Evolutionary conservation across 768 basidiomycete genomes (phyloP), one percentile per base, ranked within the genome.

Genomic region (Suillus hirtellus): DNA sequence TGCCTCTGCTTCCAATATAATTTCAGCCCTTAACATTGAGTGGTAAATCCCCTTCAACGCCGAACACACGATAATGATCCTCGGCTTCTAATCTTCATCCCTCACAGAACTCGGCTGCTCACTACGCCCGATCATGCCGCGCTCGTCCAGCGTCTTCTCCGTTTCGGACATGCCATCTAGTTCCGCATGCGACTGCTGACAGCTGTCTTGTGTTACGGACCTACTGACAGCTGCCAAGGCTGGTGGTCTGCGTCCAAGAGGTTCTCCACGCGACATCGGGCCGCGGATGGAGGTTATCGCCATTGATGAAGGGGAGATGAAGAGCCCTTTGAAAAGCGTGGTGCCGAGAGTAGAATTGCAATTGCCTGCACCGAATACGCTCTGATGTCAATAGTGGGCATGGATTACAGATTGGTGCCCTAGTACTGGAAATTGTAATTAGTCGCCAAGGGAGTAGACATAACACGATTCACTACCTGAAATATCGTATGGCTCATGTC

Each of bases 21-120:
- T 43, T 37, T 59, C 61, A 37, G 68, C 95, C 9, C 96, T 83
- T 63, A 98, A 75, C 54, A 95, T 83, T 64, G 91, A 88, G 4
- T 96, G 88, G 73, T 98, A 98, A 65, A 81, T 81, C 68, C 71
- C 82, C 77, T 90, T 95, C 72, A 98, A 76, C 64, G 95, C 86
- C 31, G 94, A 96, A 75, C 94, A 96, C 42, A 88, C 91, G 46
- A 95, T 83, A 46, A 98, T 86, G 24, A 92, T 84, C 1, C 90
- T 92, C 37, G 68, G 53, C 59, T 31, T 35, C 63, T 46, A 27
- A 15, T 55, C 63, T 17, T 44, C 34, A 21, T 60, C 1, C 31
- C 53, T 66, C 6, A n/a, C 64, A 38, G 11, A 35, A 12, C 24
- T 21, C n/a, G 53, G 61, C 17, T 60, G 44, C 43, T 63, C 60